Evolutionary conservation across 495 filamentous ascomycete genomes (phyloP).

Genomic region (Penicillium fimorum): DNA sequence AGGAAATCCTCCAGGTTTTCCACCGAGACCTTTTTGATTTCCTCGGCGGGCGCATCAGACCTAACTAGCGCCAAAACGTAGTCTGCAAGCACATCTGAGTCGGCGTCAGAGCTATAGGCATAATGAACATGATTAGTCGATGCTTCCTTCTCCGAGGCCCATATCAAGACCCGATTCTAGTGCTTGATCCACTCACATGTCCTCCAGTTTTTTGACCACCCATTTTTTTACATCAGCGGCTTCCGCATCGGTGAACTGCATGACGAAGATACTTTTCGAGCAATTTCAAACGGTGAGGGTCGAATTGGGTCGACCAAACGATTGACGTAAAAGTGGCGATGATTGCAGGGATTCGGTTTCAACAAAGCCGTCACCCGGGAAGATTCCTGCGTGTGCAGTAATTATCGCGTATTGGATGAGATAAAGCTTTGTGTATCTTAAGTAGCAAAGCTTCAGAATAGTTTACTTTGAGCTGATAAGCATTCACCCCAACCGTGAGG

Average conservation of each 20-base stretch:
- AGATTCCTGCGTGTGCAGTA: neutral
- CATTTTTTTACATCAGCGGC: conserved; percentile 74
- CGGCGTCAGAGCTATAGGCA: conserved; percentile 75
- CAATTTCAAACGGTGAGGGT: neutral
- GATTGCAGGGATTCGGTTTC: conserved; percentile 18
- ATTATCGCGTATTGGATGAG: neutral
- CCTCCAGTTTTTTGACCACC: conserved; percentile 86
- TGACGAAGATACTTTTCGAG: conserved; percentile 28
- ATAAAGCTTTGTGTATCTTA: neutral
- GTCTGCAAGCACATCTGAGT: conserved; percentile 91
- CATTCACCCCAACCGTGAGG: conserved; percentile 10
- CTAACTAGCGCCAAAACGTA: conserved; percentile 90
- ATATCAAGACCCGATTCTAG: neutral
- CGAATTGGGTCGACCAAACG: neutral
- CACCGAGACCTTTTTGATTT: conserved; percentile 70
- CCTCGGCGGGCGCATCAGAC: conserved; percentile 71
- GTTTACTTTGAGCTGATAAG: neutral
- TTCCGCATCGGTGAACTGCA: conserved; percentile 80
- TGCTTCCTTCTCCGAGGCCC: neutral
- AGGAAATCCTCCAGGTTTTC: conserved; percentile 86
- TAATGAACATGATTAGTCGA: conserved; percentile 9
- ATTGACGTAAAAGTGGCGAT: conserved; percentile 2
- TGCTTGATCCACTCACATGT: conserved; percentile 63
- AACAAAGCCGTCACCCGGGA: conserved; percentile 10
- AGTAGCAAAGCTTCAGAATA: neutral